Percentiles rank a stretch among this genome's conserved stretches.
phyloP scores from a whole-genome alignment of 2,329 filamentous ascomycete species.

The Geosmithia putterillii region DNA sequence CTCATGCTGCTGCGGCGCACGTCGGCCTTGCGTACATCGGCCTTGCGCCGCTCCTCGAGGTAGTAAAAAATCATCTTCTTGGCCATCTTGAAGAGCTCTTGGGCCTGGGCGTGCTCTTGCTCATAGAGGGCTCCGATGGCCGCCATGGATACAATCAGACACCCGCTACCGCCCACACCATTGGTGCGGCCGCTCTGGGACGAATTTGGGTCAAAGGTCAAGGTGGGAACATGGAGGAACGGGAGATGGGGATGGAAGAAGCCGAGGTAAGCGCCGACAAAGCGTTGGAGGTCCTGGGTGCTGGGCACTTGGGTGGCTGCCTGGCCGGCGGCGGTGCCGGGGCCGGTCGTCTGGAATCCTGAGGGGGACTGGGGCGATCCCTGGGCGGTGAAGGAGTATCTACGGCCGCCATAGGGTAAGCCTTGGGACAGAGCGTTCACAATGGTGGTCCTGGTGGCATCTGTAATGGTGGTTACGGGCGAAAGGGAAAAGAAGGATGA shows the following conservation, averaged over 20 bases:
- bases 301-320: conserved; percentile 53
- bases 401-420: conserved; percentile 43
- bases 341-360: conserved; percentile 33
- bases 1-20: conserved; percentile 38
- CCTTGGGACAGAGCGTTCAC: conserved; percentile 47
- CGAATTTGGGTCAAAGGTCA: conserved; percentile 75
- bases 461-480: conserved; percentile 52
- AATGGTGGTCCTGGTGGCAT: conserved; percentile 49
- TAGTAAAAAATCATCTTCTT: conserved; percentile 94
- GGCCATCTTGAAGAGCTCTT: conserved; percentile 79
- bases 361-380: conserved; percentile 43
- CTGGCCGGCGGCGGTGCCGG: conserved; percentile 39
- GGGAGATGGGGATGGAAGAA: conserved; percentile 92
- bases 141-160: conserved; percentile 71
- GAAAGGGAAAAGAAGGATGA: too few species aligned
- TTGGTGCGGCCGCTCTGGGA: conserved; percentile 44
- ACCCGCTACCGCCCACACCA: conserved; percentile 67
- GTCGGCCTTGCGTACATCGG: conserved; percentile 59
- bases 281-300: conserved; percentile 78
- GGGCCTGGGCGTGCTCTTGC: conserved; percentile 65
- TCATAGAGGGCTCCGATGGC: conserved; percentile 79
- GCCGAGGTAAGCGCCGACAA: conserved; percentile 77
- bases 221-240: conserved; percentile 84
- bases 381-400: conserved; percentile 49
- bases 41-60: conserved; percentile 79